Percentiles rank a stretch among this genome's conserved stretches.
Conservation (phyloP, 176 grass and related monocot species). For the Avena eriantha region DNA sequence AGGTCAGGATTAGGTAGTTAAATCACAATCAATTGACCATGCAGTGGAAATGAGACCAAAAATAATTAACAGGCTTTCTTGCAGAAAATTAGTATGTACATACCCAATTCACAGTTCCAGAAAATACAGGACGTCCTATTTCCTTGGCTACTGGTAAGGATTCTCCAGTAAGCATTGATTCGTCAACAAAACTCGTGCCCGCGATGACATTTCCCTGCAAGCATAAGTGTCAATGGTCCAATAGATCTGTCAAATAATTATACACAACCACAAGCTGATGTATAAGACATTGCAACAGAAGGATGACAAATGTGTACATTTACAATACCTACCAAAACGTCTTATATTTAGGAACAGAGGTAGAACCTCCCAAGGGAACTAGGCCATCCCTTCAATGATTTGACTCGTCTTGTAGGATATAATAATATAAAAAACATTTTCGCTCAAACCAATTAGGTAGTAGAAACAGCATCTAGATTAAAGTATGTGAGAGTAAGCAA, state of each 20-base stretch:
- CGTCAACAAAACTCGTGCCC: constrained; percentile 92
- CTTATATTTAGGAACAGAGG: too few species aligned
- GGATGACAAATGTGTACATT: neutral
- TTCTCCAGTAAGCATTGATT: constrained; percentile 99
- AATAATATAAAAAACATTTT: neutral
- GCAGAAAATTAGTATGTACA: constrained; percentile 9
- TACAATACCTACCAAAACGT: neutral
- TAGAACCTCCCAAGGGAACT: neutral
- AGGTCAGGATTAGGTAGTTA: constrained; percentile 5
- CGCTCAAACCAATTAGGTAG: neutral
- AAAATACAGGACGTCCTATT: constrained; percentile 77
- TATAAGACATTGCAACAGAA: neutral
- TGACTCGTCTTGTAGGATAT: neutral
- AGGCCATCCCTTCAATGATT: constrained; percentile 12
- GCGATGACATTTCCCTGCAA: constrained; percentile 76
- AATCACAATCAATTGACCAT: neutral
- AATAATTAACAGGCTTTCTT: neutral
- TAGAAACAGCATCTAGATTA: constrained; percentile 8
- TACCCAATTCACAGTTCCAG: constrained; percentile 99
- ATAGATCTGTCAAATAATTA: constrained; percentile 19
- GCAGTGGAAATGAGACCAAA: constrained; percentile 6
- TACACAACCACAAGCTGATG: neutral
- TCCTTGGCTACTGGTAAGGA: constrained; percentile 94
- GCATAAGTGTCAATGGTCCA: neutral
- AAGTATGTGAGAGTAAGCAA: constrained; percentile 15